A percentile compares a stretch with the other conserved stretches of the same genome.
phyloP scores from a whole-genome alignment of 139 green algal genomes.

The Haematococcus sp. region DNA sequence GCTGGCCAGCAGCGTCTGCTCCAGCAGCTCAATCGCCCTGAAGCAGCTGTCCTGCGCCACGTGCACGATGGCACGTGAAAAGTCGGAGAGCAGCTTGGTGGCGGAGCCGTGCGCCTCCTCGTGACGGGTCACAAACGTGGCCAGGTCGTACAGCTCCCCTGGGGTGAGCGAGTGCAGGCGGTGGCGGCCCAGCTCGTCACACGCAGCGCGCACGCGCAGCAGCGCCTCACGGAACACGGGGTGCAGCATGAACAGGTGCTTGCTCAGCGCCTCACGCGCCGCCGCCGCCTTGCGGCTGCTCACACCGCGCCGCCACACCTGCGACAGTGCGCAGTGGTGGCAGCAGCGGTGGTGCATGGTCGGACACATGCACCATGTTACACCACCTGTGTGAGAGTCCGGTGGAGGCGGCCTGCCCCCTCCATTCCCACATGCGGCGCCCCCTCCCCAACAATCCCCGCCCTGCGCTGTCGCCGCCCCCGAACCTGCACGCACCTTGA shows the following conservation, averaged over 20 bases:
- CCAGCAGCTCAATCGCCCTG: slow-evolving; percentile 37
- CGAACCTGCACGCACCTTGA: slow-evolving; percentile 25
- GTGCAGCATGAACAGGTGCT: slow-evolving; percentile 57
- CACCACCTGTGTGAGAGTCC: neutral
- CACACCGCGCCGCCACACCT: slow-evolving; percentile 51
- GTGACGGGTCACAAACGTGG: slow-evolving; percentile 24
- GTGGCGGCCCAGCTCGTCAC: slow-evolving; percentile 23
- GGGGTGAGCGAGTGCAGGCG: slow-evolving; percentile 38
- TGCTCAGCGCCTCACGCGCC: slow-evolving; percentile 33
- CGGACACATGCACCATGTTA: slow-evolving; percentile 18
- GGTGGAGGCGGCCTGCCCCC: neutral
- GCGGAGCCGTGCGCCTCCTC: slow-evolving; percentile 5
- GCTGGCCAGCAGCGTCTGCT: slow-evolving; percentile 30
- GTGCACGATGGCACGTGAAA: slow-evolving; percentile 23
- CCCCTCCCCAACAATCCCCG: too few species aligned
- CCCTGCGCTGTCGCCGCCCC: too few species aligned
- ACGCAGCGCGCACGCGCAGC: slow-evolving; percentile 7
- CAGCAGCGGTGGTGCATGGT: neutral
- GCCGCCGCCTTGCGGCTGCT: slow-evolving; percentile 34
- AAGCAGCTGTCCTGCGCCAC: slow-evolving; percentile 36
- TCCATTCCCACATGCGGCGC: too few species aligned
- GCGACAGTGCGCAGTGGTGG: slow-evolving; percentile 29
- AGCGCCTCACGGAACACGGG: slow-evolving; percentile 39
- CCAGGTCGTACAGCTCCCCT: slow-evolving; percentile 37
- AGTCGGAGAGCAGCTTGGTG: slow-evolving; percentile 18